These are phyloP conservation scores for Wallacemonas rigidus DNA, from an alignment of 208 protist species.

Conservation along the genomic window DNA sequence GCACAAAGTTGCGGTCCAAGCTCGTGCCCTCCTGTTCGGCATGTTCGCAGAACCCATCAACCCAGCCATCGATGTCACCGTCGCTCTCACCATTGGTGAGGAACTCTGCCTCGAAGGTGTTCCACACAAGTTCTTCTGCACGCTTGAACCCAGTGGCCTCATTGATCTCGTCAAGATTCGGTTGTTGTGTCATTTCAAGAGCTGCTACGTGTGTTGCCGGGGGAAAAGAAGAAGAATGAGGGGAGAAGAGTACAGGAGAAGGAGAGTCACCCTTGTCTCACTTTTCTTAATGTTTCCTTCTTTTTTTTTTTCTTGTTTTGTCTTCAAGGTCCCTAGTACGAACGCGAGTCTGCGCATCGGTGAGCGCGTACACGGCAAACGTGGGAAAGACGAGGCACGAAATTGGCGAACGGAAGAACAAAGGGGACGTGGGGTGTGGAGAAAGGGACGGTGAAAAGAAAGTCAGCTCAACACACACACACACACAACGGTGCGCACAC, in stretches of 20 bases:
- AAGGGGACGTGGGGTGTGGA: too few relatives aligned
- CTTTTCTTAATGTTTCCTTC: not conserved
- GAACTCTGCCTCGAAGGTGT: slow-evolving; percentile 63
- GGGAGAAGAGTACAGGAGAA: too few relatives aligned
- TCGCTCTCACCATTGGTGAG: slow-evolving; percentile 66
- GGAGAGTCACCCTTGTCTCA: too few relatives aligned
- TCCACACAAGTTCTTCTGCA: slow-evolving; percentile 80
- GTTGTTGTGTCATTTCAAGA: slow-evolving; percentile 22
- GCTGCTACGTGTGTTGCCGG: slow-evolving; percentile 19
- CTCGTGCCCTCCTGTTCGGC: slow-evolving; percentile 54
- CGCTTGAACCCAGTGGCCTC: slow-evolving; percentile 81
- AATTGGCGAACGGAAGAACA: too few relatives aligned
- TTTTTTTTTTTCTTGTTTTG: slow-evolving; percentile 9
- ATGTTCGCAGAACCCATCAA: slow-evolving; percentile 74
- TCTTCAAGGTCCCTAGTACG: not conserved
- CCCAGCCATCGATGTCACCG: slow-evolving; percentile 74
- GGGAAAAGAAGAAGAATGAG: slow-evolving; percentile 8
- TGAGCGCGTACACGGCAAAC: too few relatives aligned
- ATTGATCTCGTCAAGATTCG: slow-evolving; percentile 84
- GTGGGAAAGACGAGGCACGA: too few relatives aligned
- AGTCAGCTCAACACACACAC: too few relatives aligned
- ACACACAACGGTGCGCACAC: too few relatives aligned
- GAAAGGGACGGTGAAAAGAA: too few relatives aligned
- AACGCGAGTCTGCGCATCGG: too few relatives aligned
- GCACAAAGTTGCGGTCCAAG: slow-evolving; percentile 79